These are phyloP conservation scores for Boletus speciosus DNA, from an alignment of 768 basidiomycete genomes.

Conservation along the genomic window DNA sequence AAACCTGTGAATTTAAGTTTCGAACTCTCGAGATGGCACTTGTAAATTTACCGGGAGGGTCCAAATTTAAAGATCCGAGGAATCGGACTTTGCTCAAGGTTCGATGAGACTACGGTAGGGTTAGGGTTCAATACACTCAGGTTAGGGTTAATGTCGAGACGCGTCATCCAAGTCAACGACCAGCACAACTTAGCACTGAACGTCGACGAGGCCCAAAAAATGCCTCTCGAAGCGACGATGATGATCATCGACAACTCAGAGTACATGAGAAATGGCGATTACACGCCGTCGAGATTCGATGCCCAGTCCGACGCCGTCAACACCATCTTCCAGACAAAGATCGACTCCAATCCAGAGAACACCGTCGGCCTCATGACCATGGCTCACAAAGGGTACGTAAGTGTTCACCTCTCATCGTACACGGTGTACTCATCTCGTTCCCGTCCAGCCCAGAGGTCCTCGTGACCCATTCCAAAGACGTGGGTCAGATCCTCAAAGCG, in stretches of 20 bases:
- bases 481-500: slow-evolving; percentile 85
- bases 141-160: slow-evolving; percentile 24
- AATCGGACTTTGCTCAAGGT: too few species aligned
- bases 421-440: neutral
- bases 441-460: slow-evolving; percentile 82
- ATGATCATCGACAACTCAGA: slow-evolving; percentile 97
- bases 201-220: slow-evolving; percentile 38
- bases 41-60: neutral
- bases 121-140: slow-evolving; percentile 10
- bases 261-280: slow-evolving; percentile 95
- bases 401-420: slow-evolving; percentile 2
- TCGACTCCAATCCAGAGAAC: slow-evolving; percentile 94
- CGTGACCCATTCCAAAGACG: slow-evolving; percentile 92
- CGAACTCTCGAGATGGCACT: neutral
- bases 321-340: slow-evolving; percentile 87
- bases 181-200: slow-evolving; percentile 5
- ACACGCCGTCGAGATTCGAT: slow-evolving; percentile 79
- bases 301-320: slow-evolving; percentile 92
- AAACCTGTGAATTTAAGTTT: neutral
- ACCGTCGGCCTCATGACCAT: slow-evolving; percentile 98
- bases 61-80: neutral
- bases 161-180: slow-evolving; percentile 22
- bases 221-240: slow-evolving; percentile 98
- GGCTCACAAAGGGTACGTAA: slow-evolving; percentile 87
- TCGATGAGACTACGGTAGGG: neutral